These are phyloP conservation scores for Marasmius fiardii DNA, from an alignment of 1,284 basidiomycete species.

Conservation along the genomic window DNA sequence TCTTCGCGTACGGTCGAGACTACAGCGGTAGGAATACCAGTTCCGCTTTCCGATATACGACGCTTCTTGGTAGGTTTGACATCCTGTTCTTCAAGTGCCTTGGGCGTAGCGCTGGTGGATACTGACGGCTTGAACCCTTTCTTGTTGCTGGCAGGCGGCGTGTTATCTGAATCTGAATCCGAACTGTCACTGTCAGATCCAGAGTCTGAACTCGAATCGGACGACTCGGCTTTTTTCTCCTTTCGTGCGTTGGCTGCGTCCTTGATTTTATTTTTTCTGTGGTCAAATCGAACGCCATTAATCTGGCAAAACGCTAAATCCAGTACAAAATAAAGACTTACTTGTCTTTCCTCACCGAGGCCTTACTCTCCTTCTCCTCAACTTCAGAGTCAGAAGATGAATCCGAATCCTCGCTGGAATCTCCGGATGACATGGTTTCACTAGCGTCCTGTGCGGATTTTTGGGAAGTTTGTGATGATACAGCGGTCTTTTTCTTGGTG, in stretches of 20 bases:
- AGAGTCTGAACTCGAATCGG: no score
- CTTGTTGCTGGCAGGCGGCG: conserved; percentile 6
- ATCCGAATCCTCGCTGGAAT: conserved; percentile 15
- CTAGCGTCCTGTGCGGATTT: not conserved
- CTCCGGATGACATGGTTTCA: not conserved
- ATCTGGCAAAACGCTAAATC: no score
- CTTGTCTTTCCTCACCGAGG: not conserved
- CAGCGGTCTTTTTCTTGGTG: no score
- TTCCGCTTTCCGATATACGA: conserved; percentile 46
- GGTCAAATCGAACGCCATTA: no score
- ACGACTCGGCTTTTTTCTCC: conserved; percentile 1
- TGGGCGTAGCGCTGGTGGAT: not conserved
- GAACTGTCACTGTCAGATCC: conserved; percentile 9
- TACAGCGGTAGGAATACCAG: conserved; percentile 45
- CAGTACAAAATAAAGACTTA: no score
- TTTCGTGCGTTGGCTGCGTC: not conserved
- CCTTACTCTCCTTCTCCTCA: not conserved
- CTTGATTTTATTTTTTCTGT: conserved; percentile 1
- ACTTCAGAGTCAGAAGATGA: conserved; percentile 14
- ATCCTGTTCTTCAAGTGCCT: not conserved
- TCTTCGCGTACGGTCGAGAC: conserved; percentile 18
- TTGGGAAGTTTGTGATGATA: no score
- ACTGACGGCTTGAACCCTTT: conserved; percentile 7
- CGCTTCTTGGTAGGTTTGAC: conserved; percentile 53
- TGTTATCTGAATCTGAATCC: conserved; percentile 12